Conservation (phyloP, 805 yeast genomes). For the Yamadazyma phyllophila region DNA sequence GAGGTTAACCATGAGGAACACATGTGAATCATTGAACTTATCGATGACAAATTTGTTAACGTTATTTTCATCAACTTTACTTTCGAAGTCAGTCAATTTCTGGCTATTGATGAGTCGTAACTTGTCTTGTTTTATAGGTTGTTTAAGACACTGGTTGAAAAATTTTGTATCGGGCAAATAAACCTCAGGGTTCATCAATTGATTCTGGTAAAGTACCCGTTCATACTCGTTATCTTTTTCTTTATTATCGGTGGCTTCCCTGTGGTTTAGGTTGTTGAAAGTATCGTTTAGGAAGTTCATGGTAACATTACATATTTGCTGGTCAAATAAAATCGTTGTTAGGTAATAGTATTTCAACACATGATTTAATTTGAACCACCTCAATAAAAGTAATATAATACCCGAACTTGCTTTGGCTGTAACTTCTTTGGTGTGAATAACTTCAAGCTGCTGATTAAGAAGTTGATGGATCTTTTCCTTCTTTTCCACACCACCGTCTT, state of each 20-base stretch:
- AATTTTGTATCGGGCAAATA: constrained; percentile 32
- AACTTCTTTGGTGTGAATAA: constrained; percentile 59
- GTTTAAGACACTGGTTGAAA: constrained; percentile 34
- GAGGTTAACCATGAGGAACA: constrained; percentile 49
- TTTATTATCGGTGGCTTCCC: constrained; percentile 16
- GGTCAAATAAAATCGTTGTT: constrained; percentile 69
- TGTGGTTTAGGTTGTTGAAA: constrained; percentile 36
- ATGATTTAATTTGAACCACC: constrained; percentile 81
- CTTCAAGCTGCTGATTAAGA: constrained; percentile 48
- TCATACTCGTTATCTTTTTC: constrained; percentile 27
- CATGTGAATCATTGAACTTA: constrained; percentile 40
- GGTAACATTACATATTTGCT: constrained; percentile 45
- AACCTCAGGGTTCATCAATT: constrained; percentile 38
- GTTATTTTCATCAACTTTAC: constrained; percentile 23
- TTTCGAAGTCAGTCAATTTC: constrained; percentile 27
- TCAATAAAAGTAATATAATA: constrained; percentile 50
- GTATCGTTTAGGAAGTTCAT: constrained; percentile 34
- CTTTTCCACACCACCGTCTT: constrained; percentile 5
- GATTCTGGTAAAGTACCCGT: constrained; percentile 34
- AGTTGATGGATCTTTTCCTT: constrained; percentile 20
- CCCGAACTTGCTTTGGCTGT: constrained; percentile 58
- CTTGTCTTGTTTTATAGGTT: neutral
- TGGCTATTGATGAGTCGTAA: constrained; percentile 29
- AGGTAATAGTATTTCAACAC: constrained; percentile 76
- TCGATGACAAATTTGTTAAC: constrained; percentile 20